Conservation (phyloP, 345 rosid genomes). For the Populus davidiana region DNA sequence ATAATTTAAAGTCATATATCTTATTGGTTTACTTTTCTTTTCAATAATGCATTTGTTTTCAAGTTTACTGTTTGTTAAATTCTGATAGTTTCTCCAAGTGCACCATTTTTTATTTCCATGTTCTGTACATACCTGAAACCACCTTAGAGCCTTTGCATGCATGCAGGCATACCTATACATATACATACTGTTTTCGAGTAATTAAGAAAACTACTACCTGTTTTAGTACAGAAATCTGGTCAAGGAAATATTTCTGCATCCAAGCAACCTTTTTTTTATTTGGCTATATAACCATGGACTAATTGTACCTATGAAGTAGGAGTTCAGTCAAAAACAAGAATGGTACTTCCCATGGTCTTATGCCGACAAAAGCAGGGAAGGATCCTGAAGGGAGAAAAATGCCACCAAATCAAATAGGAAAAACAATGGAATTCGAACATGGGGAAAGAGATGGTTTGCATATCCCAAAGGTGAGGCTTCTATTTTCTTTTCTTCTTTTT, state of each 20-base stretch:
- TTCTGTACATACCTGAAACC: background rate
- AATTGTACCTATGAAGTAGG: slow-evolving; percentile 30
- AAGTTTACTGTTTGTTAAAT: background rate
- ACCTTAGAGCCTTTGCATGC: background rate
- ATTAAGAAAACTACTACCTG: background rate
- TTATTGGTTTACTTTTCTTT: background rate
- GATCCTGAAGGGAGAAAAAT: slow-evolving; percentile 30
- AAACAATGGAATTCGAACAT: slow-evolving; percentile 28
- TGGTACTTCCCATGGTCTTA: slow-evolving; percentile 22
- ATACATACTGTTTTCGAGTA: background rate
- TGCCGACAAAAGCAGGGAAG: slow-evolving; percentile 28
- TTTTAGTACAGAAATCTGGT: background rate
- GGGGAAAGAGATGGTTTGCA: slow-evolving; percentile 20
- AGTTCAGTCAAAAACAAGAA: slow-evolving; percentile 31
- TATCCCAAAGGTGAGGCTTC: slow-evolving; percentile 29
- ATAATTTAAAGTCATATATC: background rate
- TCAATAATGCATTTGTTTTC: background rate
- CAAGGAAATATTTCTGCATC: background rate
- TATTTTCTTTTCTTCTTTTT: background rate
- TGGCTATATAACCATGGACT: slow-evolving; percentile 1
- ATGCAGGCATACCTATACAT: background rate
- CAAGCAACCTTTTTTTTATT: background rate
- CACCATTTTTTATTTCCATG: background rate
- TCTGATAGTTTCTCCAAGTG: background rate
- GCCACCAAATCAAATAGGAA: slow-evolving; percentile 18